A percentile compares a stretch with the other conserved stretches of the same genome.
These are phyloP conservation scores for Colletotrichum nymphaeae DNA, from an alignment of 2,329 filamentous ascomycete species.

Conservation along the genomic window DNA sequence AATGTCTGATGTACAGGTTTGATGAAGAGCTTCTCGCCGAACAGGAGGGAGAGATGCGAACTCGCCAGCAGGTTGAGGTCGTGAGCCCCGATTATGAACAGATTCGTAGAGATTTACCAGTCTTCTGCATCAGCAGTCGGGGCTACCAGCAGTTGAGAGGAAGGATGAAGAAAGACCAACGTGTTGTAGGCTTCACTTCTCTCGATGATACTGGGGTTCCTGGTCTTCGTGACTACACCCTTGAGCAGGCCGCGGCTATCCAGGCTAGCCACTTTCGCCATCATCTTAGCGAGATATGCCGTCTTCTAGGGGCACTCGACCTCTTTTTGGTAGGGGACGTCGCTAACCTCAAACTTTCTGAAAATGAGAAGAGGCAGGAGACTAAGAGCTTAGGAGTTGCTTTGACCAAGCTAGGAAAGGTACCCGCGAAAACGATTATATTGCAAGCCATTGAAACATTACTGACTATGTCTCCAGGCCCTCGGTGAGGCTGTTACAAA, in stretches of 20 bases:
- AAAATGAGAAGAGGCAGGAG: slow-evolving; percentile 6
- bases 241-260: slow-evolving; percentile 61
- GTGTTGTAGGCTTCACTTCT: slow-evolving; percentile 62
- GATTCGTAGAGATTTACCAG: slow-evolving; percentile 65
- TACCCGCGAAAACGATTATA: not conserved
- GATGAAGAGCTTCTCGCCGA: slow-evolving; percentile 17
- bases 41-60: not conserved
- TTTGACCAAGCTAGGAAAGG: slow-evolving; percentile 3
- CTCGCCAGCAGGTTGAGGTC: slow-evolving; percentile 30
- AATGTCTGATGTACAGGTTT: not conserved
- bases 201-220: slow-evolving; percentile 69
- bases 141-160: slow-evolving; percentile 73
- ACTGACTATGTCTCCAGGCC: not conserved
- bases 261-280: slow-evolving; percentile 1
- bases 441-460: not conserved
- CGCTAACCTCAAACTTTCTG: not conserved
- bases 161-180: slow-evolving; percentile 62
- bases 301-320: slow-evolving; percentile 9
- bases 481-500: not conserved
- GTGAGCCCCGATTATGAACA: slow-evolving; percentile 68
- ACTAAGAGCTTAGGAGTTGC: not conserved
- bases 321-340: slow-evolving; percentile 15
- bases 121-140: slow-evolving; percentile 73
- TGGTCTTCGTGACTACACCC: slow-evolving; percentile 68
- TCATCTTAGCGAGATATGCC: not conserved